Evolutionary conservation across 1,284 basidiomycete species (phyloP).

Genomic region (Athelia psychrophila): DNA sequence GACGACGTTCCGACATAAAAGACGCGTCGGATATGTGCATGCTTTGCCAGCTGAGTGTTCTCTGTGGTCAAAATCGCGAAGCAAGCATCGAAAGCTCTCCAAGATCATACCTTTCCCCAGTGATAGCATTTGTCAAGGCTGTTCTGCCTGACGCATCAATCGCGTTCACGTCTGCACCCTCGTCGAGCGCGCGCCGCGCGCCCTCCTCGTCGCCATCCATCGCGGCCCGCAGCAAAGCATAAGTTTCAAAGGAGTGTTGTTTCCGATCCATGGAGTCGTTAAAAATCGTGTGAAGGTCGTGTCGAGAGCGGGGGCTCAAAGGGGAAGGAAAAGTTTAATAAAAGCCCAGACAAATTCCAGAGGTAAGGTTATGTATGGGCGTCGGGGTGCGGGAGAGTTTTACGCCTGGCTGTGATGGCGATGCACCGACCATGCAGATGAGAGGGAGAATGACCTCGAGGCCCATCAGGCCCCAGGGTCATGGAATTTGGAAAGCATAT

Average conservation of each 20-base stretch:
- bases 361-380: too few relatives aligned
- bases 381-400: too few relatives aligned
- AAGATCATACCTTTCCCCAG: conserved; percentile 59
- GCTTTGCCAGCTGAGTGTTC: conserved; percentile 53
- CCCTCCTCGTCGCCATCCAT: conserved; percentile 52
- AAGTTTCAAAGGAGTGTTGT: conserved; percentile 42
- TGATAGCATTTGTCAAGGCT: conserved; percentile 61
- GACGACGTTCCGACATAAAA: conserved; percentile 51
- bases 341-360: too few relatives aligned
- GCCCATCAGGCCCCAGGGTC: too few relatives aligned
- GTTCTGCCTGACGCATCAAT: conserved; percentile 57
- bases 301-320: too few relatives aligned
- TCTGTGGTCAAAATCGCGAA: conserved; percentile 4
- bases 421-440: neutral
- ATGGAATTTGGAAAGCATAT: neutral
- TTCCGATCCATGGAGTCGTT: conserved; percentile 4
- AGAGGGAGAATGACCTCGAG: neutral
- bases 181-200: conserved; percentile 47
- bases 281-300: neutral
- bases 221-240: conserved; percentile 54
- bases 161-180: conserved; percentile 66
- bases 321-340: too few relatives aligned
- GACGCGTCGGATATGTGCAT: conserved; percentile 67
- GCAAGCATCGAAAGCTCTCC: conserved; percentile 1
- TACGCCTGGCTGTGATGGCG: too few relatives aligned